A percentile compares a stretch with the other conserved stretches of the same genome.
phyloP scores from a whole-genome alignment of 257 asterid genomes.

The Petunia secreta region DNA sequence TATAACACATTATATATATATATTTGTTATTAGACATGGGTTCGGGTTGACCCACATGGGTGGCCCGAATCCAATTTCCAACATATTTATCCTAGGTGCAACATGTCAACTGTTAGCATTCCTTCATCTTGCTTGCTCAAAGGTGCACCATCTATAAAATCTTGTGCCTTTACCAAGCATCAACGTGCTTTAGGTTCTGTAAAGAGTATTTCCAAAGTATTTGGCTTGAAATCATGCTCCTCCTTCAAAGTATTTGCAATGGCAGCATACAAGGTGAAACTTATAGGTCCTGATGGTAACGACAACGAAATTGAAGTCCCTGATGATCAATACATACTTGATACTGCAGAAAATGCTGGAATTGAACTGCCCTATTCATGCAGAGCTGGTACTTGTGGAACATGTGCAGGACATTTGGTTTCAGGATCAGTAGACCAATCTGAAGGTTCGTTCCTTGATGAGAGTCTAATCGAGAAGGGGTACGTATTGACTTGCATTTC shows the following conservation, averaged over 20 bases:
- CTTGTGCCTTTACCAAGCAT: neutral
- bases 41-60: too few species aligned
- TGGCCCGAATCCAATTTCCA: too few species aligned
- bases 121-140: slow-evolving; percentile 3
- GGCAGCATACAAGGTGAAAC: neutral
- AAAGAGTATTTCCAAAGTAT: slow-evolving; percentile 1
- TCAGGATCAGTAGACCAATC: slow-evolving; percentile 4
- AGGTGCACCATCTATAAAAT: neutral
- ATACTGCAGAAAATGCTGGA: slow-evolving; percentile 8
- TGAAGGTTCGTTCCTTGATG: neutral
- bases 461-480: neutral
- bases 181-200: neutral
- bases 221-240: neutral
- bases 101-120: neutral
- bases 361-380: slow-evolving; percentile 7
- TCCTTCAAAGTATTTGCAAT: neutral
- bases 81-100: neutral
- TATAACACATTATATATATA: too few species aligned
- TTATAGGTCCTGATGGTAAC: neutral
- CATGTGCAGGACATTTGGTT: slow-evolving; percentile 4
- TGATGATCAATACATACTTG: neutral
- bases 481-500: slow-evolving; percentile 2
- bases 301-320: neutral
- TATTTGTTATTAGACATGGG: too few species aligned
- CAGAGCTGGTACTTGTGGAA: slow-evolving; percentile 16